phyloP scores from a whole-genome alignment of 2,329 filamentous ascomycete genomes.

The Reticulascus tulasneorum region DNA sequence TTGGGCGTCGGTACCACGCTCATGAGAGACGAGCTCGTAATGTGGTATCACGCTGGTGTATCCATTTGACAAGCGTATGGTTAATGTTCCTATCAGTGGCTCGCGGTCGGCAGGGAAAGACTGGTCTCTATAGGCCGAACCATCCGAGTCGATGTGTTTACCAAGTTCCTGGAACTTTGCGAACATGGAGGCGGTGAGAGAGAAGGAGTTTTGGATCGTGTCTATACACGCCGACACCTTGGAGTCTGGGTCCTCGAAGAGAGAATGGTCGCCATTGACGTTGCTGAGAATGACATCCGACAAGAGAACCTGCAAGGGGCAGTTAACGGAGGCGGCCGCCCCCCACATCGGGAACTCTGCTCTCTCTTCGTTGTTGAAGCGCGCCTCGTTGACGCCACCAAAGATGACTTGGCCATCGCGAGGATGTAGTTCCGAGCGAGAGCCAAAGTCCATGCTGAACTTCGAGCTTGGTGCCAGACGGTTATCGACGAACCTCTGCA shows the following conservation, averaged over 20 bases:
- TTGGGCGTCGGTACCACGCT: constrained; percentile 13
- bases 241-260: constrained; percentile 9
- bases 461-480: constrained; percentile 5
- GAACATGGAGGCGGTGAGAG: constrained; percentile 13
- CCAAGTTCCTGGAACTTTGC: constrained; percentile 5
- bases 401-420: constrained; percentile 13
- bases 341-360: constrained; percentile 12
- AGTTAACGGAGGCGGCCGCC: constrained; percentile 6
- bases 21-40: constrained; percentile 12
- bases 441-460: constrained; percentile 14
- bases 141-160: constrained; percentile 4
- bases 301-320: constrained; percentile 14
- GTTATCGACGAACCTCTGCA: constrained; percentile 8
- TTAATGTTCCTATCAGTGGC: constrained; percentile 11
- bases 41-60: constrained; percentile 16
- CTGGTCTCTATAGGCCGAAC: neutral
- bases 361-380: constrained; percentile 7
- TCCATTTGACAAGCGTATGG: constrained; percentile 12
- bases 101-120: constrained; percentile 7
- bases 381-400: constrained; percentile 12
- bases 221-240: constrained; percentile 15
- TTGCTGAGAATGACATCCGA: constrained; percentile 14
- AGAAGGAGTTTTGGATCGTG: constrained; percentile 15
- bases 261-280: constrained; percentile 12
- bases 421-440: constrained; percentile 11